A percentile compares a stretch with the other conserved stretches of the same genome.
Evolutionary conservation across 345 rosid species (phyloP).

Genomic region (Moricandia arvensis): DNA sequence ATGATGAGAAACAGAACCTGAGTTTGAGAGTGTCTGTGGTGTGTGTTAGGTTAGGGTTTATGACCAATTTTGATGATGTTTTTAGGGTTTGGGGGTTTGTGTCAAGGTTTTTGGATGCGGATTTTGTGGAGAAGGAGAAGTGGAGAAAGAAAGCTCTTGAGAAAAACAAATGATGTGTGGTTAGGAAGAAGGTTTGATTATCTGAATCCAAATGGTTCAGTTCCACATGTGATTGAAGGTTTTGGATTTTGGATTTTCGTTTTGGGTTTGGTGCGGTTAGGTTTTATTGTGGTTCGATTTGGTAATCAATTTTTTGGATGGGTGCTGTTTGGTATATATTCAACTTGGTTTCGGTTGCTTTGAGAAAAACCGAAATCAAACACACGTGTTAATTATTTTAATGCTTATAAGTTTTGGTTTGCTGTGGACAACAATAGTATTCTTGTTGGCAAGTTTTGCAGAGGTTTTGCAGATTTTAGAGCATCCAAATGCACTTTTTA

Average conservation of each 20-base stretch:
- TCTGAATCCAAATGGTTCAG: slow-evolving; percentile 2
- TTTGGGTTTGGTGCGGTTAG: neutral
- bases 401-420: neutral
- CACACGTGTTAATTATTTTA: neutral
- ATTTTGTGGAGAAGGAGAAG: slow-evolving; percentile 87
- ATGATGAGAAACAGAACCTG: neutral
- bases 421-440: neutral
- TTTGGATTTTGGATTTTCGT: neutral
- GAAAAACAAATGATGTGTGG: slow-evolving; percentile 1
- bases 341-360: neutral
- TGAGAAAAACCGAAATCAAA: neutral
- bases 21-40: slow-evolving; percentile 47
- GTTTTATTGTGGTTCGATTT: neutral
- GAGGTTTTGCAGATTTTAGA: too few relatives aligned
- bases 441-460: too few relatives aligned
- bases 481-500: too few relatives aligned
- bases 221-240: neutral
- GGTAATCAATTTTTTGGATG: neutral
- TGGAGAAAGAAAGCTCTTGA: slow-evolving; percentile 82
- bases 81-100: slow-evolving; percentile 77
- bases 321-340: slow-evolving; percentile 2
- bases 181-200: neutral
- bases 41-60: slow-evolving; percentile 57
- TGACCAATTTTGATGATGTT: slow-evolving; percentile 76
- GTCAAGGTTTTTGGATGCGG: slow-evolving; percentile 82